Evolutionary conservation across 768 basidiomycete genomes (phyloP), one percentile per base, ranked within the genome.

Genomic region (Rhodotorula toruloides): DNA sequence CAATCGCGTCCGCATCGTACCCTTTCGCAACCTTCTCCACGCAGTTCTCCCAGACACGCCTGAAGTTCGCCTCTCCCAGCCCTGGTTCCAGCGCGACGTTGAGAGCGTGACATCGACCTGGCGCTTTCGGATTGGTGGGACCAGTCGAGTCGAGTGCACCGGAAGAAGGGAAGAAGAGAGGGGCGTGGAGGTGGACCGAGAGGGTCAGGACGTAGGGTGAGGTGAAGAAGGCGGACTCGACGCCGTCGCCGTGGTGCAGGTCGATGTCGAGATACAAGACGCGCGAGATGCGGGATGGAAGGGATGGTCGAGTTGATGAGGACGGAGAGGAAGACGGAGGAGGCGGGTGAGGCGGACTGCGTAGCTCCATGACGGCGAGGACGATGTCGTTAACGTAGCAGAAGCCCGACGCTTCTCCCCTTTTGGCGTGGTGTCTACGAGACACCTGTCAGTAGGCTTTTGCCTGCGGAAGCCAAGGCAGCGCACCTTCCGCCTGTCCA

Each of bases 321-420:
- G 47, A 4, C 36, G 56, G 34, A 14, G 44, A 40, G 4, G 36
- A 2, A 8, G 49, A 34, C 0, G 60, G 6, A 19, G 32, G 48
- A 13, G 44, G 27, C 3, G 56, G 36, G 16, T 32, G 49, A 21
- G 68, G 65, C 10, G 78, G 66, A 27, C 81, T 81, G 69, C 83
- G 85, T 48, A 96, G 81, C 8, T 83, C 79, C 62, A 93, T 82
- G 63, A 96, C 85, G 1, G 87, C 87, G 2, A 97, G 82, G 16
- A 91, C 83, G 60, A 87, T 86, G 75, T 97, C 93, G 3, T 90
- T 88, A 29, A 97, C 88, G 75, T 96, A 98, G 80, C 93, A 98
- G 78, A 89, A 98, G 0, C 93, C 93, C 7, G 88, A 85, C 1
- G 91, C 91, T 48, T 80, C 81, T 0, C 84, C 81, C 75, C 89